Base-by-base conservation (phyloP, 192 early-diverging fungal species). In the Backusella psychrophila region DNA sequence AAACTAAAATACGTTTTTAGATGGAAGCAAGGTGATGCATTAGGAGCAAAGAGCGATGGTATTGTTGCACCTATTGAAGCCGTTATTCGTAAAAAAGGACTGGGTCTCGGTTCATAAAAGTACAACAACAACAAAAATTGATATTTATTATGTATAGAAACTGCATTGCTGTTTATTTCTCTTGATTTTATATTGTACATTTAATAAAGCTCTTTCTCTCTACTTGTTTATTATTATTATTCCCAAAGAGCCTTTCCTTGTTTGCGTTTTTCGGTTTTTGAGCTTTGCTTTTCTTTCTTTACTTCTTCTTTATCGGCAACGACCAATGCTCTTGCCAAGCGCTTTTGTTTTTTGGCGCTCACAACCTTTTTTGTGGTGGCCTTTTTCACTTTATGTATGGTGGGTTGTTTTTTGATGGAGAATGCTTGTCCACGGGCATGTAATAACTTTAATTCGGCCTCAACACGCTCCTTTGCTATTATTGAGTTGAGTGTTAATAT, bases 11-110 rank as follows among this genome's bases (percentile, higher is more conserved):
- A 70, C 21, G 53, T 67, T 46, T 33, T 6, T 75, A 86, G 85
- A 75, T 88, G 87, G 87, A 82, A 59, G 11, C 78, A 84, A 72
- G 87, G 87, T 33, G 80, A 84, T 12, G 80, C 83, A 36, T 65
- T 88, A 35, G 87, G 87, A 70, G 69, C 81, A 14, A 74, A 76
- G n/a, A 80, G 81, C 14, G 79, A 76, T 9, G 87, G 87, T 36
- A 88, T 88, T 68, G 82, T 82, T 0, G 80, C 76, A 34, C 87
- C 87, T n/a, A 86, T 88, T 66, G 83, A 88, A 53, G 87, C 87
- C 1, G 63, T 88, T n/a, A 77, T 88, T 33, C 85, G 87, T 19
- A 78, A 75, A 33, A 86, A 86, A 56, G 66, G 77, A 26, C 46
- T 74, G 46, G 87, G 87, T 66, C 80, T 88, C 39, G 87, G 87